These are phyloP conservation scores for Gaultheria prostrata DNA, from an alignment of 148 eudicot genomes.

Conservation along the genomic window DNA sequence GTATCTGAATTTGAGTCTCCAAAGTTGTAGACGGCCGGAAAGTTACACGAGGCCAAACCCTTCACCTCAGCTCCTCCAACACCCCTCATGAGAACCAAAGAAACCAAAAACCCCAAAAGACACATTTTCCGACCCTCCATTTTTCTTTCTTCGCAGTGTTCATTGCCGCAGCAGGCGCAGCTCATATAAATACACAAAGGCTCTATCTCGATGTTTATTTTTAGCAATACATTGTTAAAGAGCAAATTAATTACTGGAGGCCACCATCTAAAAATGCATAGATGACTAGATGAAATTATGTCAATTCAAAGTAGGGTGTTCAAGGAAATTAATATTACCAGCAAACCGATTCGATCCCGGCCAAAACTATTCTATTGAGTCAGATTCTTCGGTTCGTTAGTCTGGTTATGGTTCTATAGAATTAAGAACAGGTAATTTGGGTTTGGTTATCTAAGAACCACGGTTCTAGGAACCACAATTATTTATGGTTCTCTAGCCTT, in stretches of 20 bases:
- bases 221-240: background rate
- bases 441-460: too few relatives aligned
- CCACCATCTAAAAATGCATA: background rate
- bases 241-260: background rate
- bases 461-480: too few relatives aligned
- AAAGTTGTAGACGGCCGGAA: conserved; percentile 12
- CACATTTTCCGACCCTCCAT: background rate
- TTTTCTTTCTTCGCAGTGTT: background rate
- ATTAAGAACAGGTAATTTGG: too few relatives aligned
- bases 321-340: too few relatives aligned
- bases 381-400: too few relatives aligned
- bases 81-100: background rate
- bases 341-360: too few relatives aligned
- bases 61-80: background rate
- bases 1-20: conserved; percentile 18
- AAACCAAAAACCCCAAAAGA: background rate
- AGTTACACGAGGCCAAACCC: background rate
- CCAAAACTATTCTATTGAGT: too few relatives aligned
- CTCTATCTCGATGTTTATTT: background rate
- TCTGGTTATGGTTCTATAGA: too few relatives aligned
- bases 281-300: too few relatives aligned
- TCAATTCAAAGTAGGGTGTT: too few relatives aligned
- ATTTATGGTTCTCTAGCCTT: too few relatives aligned
- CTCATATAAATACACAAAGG: background rate
- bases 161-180: background rate